Evolutionary conservation across 768 basidiomycete genomes (phyloP), one percentile per base, ranked within the genome.

Genomic region (Grammothele lineata): DNA sequence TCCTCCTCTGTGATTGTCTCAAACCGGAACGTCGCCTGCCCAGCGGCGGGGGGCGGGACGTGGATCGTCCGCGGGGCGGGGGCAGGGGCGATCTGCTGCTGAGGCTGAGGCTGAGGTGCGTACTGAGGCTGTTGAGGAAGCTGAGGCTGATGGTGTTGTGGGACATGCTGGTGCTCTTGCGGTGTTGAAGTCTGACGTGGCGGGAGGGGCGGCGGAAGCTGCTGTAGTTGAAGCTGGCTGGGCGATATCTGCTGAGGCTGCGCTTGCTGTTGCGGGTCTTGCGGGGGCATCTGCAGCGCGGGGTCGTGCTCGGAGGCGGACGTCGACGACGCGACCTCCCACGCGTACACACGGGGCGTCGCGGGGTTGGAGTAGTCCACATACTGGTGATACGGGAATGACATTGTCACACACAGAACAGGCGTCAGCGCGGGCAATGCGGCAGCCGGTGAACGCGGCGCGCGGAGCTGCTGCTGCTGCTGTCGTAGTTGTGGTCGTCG

Each of bases 351-450:
- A 44, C 46, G 47, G 32, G 57, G 57, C 7, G 54, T 55, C 21
- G 51, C 35, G 11, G 57, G 51, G 37, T 53, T 53, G 15, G 57
- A 55, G 40, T 55, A 52, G 57, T 58, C 54, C 49, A 51, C 46
- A 43, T 50, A 57, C 23, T 53, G 56, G 30, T 50, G 55, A 43
- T 44, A 58, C 24, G 47, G 44, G 50, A 52, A 51, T 54, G 54
- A 51, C 57, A 59, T 59, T 47, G 52, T 45, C 45, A 45, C 34
- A 34, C 24, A 27, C 43, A 48, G 44, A 35, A n/a, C n/a, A n/a
- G n/a, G n/a, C n/a, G n/a, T n/a, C n/a, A n/a, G n/a, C n/a, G n/a
- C n/a, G n/a, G n/a, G n/a, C n/a, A n/a, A n/a, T n/a, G n/a, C n/a
- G n/a, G n/a, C n/a, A n/a, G n/a, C n/a, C n/a, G n/a, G n/a, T n/a